These are phyloP conservation scores for Biscutella auriculata DNA, from an alignment of 441 rosid genomes.

Conservation along the genomic window DNA sequence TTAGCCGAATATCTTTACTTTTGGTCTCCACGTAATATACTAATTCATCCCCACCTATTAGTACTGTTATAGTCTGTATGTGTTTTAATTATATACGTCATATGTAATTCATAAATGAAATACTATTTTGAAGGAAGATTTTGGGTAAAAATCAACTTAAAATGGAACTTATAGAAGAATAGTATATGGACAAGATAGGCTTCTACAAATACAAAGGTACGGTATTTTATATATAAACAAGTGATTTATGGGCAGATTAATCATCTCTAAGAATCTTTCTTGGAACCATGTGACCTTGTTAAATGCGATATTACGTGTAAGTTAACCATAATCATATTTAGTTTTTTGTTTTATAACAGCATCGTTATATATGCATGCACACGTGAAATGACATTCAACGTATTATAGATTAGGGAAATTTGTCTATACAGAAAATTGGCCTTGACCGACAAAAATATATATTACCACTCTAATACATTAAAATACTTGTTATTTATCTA, in stretches of 20 bases:
- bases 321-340: background rate
- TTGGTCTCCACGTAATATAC: background rate
- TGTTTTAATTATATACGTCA: too few species aligned
- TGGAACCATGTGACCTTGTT: slow-evolving; percentile 13
- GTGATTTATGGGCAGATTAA: slow-evolving; percentile 4
- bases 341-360: too few species aligned
- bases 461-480: too few species aligned
- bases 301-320: slow-evolving; percentile 14
- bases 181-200: background rate
- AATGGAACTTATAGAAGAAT: background rate
- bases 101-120: too few species aligned
- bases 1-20: slow-evolving; percentile 17
- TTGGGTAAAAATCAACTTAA: background rate
- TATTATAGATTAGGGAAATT: too few species aligned
- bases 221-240: slow-evolving; percentile 10
- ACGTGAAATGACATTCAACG: too few species aligned
- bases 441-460: too few species aligned
- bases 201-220: background rate
- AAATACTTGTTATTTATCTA: too few species aligned
- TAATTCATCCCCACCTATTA: slow-evolving; percentile 6
- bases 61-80: too few species aligned
- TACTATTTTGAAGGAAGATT: background rate
- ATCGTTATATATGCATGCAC: too few species aligned
- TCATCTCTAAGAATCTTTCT: slow-evolving; percentile 14
- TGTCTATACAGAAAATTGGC: too few species aligned